These are phyloP conservation scores for Suhomyces sp. DNA, from an alignment of 805 yeast species.

Conservation along the genomic window DNA sequence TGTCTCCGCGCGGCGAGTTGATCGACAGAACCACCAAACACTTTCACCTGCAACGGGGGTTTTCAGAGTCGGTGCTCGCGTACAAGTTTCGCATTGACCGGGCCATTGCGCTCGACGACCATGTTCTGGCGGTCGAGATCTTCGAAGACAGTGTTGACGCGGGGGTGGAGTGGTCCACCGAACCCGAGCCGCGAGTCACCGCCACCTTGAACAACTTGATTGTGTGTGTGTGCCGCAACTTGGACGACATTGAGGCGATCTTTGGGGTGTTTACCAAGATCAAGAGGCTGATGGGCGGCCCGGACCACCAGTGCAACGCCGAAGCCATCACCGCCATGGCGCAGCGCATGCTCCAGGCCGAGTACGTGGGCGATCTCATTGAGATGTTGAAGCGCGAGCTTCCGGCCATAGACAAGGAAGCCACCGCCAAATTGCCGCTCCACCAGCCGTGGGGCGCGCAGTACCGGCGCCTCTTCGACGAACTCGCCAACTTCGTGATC, in stretches of 20 bases:
- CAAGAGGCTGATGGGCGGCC: slow-evolving; percentile 33
- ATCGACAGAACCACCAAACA: slow-evolving; percentile 13
- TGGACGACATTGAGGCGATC: slow-evolving; percentile 20
- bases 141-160: slow-evolving; percentile 31
- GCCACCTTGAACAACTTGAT: slow-evolving; percentile 46
- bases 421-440: slow-evolving; percentile 24
- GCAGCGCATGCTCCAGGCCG: slow-evolving; percentile 27
- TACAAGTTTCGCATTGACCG: slow-evolving; percentile 29
- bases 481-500: slow-evolving; percentile 29
- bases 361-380: slow-evolving; percentile 40
- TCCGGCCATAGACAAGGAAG: slow-evolving; percentile 32
- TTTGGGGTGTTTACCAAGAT: slow-evolving; percentile 34
- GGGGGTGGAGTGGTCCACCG: slow-evolving; percentile 21
- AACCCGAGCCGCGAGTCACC: slow-evolving; percentile 34
- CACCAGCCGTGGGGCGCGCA: slow-evolving; percentile 20
- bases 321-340: slow-evolving; percentile 29
- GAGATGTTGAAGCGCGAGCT: slow-evolving; percentile 41
- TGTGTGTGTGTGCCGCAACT: slow-evolving; percentile 28
- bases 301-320: slow-evolving; percentile 19
- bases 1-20: slow-evolving; percentile 20
- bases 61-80: slow-evolving; percentile 16
- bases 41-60: slow-evolving; percentile 6
- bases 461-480: slow-evolving; percentile 27
- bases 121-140: slow-evolving; percentile 21
- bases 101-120: slow-evolving; percentile 19